phyloP scores from a whole-genome alignment of 176 grass and related monocot species.

The Rhynchospora tenuis region DNA sequence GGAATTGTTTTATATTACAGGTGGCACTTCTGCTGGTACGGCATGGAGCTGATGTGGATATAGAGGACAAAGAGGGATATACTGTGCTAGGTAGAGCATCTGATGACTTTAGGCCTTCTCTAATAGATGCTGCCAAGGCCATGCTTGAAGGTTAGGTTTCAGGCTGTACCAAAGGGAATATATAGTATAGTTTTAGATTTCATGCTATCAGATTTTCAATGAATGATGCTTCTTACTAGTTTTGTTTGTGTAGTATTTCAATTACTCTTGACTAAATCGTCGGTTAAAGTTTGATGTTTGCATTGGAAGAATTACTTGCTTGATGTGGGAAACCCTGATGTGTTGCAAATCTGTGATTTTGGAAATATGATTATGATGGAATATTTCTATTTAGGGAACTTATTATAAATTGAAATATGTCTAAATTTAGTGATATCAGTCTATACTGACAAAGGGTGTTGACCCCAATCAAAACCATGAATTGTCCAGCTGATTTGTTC shows the following conservation, averaged over 20 bases:
- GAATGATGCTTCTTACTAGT: neutral
- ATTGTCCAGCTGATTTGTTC: neutral
- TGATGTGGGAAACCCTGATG: neutral
- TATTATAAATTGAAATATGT: neutral
- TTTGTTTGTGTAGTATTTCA: neutral
- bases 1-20: conserved; percentile 17
- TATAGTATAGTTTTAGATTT: neutral
- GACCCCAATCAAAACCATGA: neutral
- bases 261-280: neutral
- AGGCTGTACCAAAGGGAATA: neutral
- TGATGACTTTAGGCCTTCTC: conserved; percentile 43
- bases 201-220: neutral
- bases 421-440: neutral
- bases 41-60: conserved; percentile 77
- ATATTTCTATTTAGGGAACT: neutral
- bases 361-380: neutral
- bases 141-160: conserved; percentile 67
- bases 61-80: conserved; percentile 86
- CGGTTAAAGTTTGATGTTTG: neutral
- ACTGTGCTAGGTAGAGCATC: conserved; percentile 77
- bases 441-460: neutral
- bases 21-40: conserved; percentile 75
- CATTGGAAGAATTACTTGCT: neutral
- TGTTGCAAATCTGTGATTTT: neutral
- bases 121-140: conserved; percentile 81